Percentiles rank a stretch among this genome's conserved stretches.
phyloP scores from a whole-genome alignment of 768 basidiomycete species.

The Mycena galopus region DNA sequence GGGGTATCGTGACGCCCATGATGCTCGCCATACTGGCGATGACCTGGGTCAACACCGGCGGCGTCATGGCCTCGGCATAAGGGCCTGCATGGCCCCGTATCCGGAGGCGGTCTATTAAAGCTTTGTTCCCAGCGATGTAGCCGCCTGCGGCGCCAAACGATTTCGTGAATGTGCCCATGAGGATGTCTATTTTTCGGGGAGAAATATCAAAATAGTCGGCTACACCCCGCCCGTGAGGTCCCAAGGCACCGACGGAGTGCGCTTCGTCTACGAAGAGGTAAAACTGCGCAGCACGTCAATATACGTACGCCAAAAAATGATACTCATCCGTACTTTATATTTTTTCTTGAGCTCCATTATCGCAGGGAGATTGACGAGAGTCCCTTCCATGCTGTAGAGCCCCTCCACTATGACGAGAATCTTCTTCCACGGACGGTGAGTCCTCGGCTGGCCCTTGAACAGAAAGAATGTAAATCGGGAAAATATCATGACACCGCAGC shows the following conservation, averaged over 20 bases:
- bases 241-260: constrained; percentile 96
- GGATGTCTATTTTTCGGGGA: constrained; percentile 86
- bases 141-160: constrained; percentile 95
- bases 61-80: constrained; percentile 93
- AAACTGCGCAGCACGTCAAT: constrained; percentile 70
- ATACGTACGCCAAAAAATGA: not conserved
- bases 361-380: constrained; percentile 83
- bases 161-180: constrained; percentile 99
- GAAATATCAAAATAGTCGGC: constrained; percentile 93
- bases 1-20: constrained; percentile 80
- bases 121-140: constrained; percentile 89
- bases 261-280: constrained; percentile 97
- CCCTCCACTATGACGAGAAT: constrained; percentile 96
- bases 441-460: constrained; percentile 90
- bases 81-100: constrained; percentile 82
- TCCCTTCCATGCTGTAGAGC: constrained; percentile 98
- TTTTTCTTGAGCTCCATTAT: constrained; percentile 90
- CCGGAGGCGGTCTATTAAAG: constrained; percentile 85
- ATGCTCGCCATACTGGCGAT: constrained; percentile 95
- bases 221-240: constrained; percentile 94
- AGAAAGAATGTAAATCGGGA: too few species aligned
- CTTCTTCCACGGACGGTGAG: constrained; percentile 98
- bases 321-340: constrained; percentile 81
- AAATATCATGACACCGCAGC: too few species aligned
- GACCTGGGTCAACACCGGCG: constrained; percentile 92